Evolutionary conservation across 345 rosid species (phyloP).

Genomic region (Microcos paniculata): DNA sequence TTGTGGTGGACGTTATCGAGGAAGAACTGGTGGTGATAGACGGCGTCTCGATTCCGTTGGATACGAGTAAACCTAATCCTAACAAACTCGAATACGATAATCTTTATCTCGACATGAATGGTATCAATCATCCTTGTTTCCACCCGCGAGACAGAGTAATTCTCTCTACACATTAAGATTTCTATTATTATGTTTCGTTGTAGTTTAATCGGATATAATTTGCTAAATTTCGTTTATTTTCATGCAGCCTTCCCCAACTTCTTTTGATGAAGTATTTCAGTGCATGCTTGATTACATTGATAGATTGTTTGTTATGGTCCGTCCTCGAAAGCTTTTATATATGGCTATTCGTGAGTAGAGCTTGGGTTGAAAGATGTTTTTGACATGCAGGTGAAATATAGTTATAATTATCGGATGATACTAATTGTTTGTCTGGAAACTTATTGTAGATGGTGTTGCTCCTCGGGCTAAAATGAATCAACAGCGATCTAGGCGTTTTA

Average conservation of each 20-base stretch:
- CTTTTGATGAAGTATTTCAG: slow-evolving; percentile 78
- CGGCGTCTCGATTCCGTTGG: slow-evolving; percentile 68
- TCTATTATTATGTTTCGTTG: not conserved
- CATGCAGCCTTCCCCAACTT: slow-evolving; percentile 74
- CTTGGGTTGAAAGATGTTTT: not conserved
- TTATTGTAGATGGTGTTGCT: slow-evolving; percentile 82
- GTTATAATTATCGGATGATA: slow-evolving; percentile 9
- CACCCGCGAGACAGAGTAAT: slow-evolving; percentile 90
- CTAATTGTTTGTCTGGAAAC: slow-evolving; percentile 19
- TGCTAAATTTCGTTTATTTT: not conserved
- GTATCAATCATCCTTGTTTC: slow-evolving; percentile 96
- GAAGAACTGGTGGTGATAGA: slow-evolving; percentile 70
- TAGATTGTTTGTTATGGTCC: slow-evolving; percentile 86
- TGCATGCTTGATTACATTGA: slow-evolving; percentile 89
- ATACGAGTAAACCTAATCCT: slow-evolving; percentile 81
- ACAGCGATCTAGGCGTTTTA: slow-evolving; percentile 88
- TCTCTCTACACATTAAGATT: not conserved
- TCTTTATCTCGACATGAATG: slow-evolving; percentile 97
- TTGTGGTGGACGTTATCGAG: slow-evolving; percentile 77
- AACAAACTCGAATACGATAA: slow-evolving; percentile 82
- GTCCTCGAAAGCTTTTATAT: slow-evolving; percentile 80
- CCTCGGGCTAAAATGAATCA: slow-evolving; percentile 99
- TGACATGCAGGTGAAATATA: not conserved
- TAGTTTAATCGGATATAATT: not conserved
- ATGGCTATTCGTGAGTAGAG: slow-evolving; percentile 80